Percentiles rank a stretch among this genome's conserved stretches.
phyloP scores from a whole-genome alignment of 495 filamentous ascomycete genomes.

The Xylaria palmicola region DNA sequence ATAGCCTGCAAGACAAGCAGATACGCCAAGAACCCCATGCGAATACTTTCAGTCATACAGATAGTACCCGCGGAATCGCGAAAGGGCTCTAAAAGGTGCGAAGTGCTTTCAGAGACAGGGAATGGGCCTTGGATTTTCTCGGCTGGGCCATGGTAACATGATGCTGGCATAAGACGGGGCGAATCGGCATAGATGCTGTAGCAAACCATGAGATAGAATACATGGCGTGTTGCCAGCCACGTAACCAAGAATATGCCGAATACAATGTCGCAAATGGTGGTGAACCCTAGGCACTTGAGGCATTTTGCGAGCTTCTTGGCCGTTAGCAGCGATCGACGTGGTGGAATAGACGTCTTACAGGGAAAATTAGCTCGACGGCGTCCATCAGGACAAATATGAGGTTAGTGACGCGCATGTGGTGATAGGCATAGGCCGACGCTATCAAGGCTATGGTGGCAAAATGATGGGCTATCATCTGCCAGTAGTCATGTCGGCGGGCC shows the following conservation, averaged over 20 bases:
- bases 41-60: constrained; percentile 63
- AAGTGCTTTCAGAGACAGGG: constrained; percentile 51
- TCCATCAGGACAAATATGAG: constrained; percentile 75
- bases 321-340: not conserved
- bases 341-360: constrained; percentile 48
- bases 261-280: constrained; percentile 62
- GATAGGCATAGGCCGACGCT: constrained; percentile 62
- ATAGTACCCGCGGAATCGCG: constrained; percentile 55
- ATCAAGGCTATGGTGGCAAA: constrained; percentile 67
- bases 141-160: constrained; percentile 58
- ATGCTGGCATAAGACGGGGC: constrained; percentile 54
- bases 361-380: constrained; percentile 68
- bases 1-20: constrained; percentile 63
- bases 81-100: constrained; percentile 59
- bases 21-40: constrained; percentile 60
- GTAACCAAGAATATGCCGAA: constrained; percentile 70
- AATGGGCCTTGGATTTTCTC: constrained; percentile 45
- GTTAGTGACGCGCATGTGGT: constrained; percentile 66
- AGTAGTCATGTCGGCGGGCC: constrained; percentile 71
- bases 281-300: constrained; percentile 67
- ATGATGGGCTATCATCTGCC: constrained; percentile 78
- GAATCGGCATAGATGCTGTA: constrained; percentile 64
- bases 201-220: constrained; percentile 62
- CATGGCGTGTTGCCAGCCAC: constrained; percentile 69
- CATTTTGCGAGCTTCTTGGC: constrained; percentile 63